Evolutionary conservation across 78 protist genomes (phyloP).

Genomic region (Speleostelium caveatum): DNA sequence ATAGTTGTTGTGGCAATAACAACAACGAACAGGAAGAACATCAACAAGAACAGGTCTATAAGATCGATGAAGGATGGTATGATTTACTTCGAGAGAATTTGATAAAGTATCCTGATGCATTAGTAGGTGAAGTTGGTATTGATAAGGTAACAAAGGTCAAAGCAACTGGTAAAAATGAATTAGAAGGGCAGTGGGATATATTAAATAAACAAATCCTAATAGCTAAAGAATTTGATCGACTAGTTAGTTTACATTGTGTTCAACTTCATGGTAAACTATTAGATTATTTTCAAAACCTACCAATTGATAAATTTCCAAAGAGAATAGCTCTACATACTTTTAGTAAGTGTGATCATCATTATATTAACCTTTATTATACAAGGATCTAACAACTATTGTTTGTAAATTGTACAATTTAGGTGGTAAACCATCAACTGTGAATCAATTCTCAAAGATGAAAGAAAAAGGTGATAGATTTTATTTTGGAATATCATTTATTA

Average conservation of each 20-base stretch:
- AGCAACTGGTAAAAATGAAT: constrained; percentile 47
- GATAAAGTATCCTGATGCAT: constrained; percentile 32
- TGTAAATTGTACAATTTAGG: too few species aligned
- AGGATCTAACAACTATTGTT: neutral
- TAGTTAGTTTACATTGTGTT: constrained; percentile 57
- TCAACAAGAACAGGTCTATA: neutral
- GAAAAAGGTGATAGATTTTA: constrained; percentile 59
- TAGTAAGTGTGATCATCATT: neutral
- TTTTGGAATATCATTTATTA: constrained; percentile 67
- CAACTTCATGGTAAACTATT: constrained; percentile 58
- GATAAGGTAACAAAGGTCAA: constrained; percentile 40
- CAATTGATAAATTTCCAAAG: constrained; percentile 10
- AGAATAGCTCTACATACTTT: constrained; percentile 55
- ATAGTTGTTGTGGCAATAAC: neutral
- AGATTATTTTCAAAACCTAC: constrained; percentile 13
- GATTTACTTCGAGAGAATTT: neutral
- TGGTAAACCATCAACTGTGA: constrained; percentile 53
- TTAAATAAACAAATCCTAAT: constrained; percentile 8
- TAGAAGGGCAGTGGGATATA: constrained; percentile 15
- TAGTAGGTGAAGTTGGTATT: constrained; percentile 67
- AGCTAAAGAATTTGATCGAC: constrained; percentile 25
- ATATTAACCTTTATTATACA: neutral
- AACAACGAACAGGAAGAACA: neutral
- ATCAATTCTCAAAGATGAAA: constrained; percentile 25
- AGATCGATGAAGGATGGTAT: constrained; percentile 13